phyloP scores from a whole-genome alignment of 2,329 filamentous ascomycete species.

The Sporothrix euskadiensis region DNA sequence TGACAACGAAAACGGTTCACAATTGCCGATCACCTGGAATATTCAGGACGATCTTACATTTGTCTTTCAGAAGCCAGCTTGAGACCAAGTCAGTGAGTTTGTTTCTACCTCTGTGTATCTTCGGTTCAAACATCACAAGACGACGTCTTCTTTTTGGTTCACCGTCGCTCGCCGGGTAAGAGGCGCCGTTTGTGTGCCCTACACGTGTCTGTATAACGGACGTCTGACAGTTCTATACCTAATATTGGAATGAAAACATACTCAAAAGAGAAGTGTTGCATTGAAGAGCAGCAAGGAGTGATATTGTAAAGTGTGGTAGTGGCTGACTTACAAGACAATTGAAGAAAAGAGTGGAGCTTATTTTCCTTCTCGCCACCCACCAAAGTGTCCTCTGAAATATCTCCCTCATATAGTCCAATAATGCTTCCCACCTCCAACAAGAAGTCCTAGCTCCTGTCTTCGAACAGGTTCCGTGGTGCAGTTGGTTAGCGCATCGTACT shows the following conservation, averaged over 20 bases:
- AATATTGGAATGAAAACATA: neutral
- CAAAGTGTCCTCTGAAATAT: too few species aligned
- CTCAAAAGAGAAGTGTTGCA: neutral
- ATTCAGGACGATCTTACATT: neutral
- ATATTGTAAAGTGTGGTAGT: neutral
- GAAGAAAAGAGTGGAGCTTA: neutral
- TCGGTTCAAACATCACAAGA: neutral
- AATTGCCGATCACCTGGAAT: neutral
- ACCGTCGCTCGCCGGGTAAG: neutral
- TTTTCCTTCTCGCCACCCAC: neutral
- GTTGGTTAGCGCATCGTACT: constrained; percentile 35
- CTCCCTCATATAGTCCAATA: neutral
- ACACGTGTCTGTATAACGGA: neutral
- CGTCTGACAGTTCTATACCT: neutral
- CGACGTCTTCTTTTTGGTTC: neutral
- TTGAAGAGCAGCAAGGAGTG: neutral
- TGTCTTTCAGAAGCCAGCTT: neutral
- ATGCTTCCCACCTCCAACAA: neutral
- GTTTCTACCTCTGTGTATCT: neutral
- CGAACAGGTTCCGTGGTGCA: constrained; percentile 34
- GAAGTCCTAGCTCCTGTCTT: constrained; percentile 30
- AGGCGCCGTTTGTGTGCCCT: neutral
- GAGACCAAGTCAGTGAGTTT: neutral
- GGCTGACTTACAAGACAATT: neutral
- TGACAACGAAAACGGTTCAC: neutral